Conservation (phyloP, 164 flowering plant genomes). For the Warburgia ugandensis region DNA sequence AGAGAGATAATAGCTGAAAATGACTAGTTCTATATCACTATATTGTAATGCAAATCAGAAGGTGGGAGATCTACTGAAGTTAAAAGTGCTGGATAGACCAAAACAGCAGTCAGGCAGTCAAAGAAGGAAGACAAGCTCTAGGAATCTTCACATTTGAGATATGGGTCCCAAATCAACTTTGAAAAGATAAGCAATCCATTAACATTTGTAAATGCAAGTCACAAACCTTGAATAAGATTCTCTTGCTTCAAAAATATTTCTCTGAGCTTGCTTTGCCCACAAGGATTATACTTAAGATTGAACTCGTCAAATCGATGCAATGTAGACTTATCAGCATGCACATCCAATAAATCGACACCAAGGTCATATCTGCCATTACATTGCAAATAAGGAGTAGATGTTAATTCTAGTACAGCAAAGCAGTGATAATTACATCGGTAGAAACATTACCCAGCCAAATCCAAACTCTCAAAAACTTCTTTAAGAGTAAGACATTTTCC, state of each 20-base stretch:
- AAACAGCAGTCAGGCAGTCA: no score
- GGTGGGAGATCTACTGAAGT: no score
- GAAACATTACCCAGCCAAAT: constrained; percentile 89
- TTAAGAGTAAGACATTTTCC: constrained; percentile 88
- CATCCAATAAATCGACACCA: constrained; percentile 96
- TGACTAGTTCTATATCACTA: no score
- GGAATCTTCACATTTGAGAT: no score
- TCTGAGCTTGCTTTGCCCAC: constrained; percentile 99
- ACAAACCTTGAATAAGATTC: constrained; percentile 98
- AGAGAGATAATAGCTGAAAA: no score
- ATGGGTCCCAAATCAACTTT: no score
- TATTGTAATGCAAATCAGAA: no score
- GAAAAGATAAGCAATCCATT: no score
- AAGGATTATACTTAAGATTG: constrained; percentile 98
- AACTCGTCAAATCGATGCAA: constrained; percentile 99
- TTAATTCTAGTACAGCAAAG: background rate
- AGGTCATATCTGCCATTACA: constrained; percentile 70
- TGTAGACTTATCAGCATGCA: constrained; percentile 99
- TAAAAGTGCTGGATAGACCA: no score
- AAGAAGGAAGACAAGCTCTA: no score
- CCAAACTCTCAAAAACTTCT: constrained; percentile 97
- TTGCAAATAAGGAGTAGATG: background rate
- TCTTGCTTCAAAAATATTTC: constrained; percentile 97
- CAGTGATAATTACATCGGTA: background rate
- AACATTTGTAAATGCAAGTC: background rate